Evolutionary conservation across 441 rosid species (phyloP).

Genomic region (Erysimum cheiri): DNA sequence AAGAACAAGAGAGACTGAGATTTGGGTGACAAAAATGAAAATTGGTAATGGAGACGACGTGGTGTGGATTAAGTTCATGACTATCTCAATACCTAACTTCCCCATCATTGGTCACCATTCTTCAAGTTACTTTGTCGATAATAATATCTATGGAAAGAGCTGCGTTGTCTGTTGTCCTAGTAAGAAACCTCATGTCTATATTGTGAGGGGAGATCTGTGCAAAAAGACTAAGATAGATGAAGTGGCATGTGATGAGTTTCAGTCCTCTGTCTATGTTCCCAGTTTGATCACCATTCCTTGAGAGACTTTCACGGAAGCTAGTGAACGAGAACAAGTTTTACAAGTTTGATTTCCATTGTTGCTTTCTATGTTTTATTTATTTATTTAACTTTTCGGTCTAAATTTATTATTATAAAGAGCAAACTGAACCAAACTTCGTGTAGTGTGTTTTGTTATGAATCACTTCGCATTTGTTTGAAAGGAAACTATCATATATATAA

Average conservation of each 20-base stretch:
- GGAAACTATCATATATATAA: no score
- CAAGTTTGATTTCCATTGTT: not conserved
- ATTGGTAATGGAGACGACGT: no score
- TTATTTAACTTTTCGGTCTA: not conserved
- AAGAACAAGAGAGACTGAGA: not conserved
- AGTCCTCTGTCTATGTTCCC: not conserved
- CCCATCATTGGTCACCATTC: accelerated
- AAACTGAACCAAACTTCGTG: no score
- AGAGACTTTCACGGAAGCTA: not conserved
- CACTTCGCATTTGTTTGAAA: no score
- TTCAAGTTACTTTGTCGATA: not conserved
- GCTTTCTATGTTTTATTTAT: not conserved
- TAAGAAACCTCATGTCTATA: not conserved
- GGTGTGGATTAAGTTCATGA: not conserved
- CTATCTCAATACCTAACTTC: not conserved
- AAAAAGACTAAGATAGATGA: not conserved
- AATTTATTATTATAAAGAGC: no score
- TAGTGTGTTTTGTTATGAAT: no score
- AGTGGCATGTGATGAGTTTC: not conserved
- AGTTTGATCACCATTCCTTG: not conserved
- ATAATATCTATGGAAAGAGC: not conserved
- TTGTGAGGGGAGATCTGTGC: slow-evolving; percentile 5
- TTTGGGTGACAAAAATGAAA: not conserved
- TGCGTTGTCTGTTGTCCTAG: not conserved
- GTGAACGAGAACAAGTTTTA: not conserved